Evolutionary conservation across 192 early-diverging fungal genomes (phyloP), one percentile per base, ranked within the genome.

Genomic region (Podila clonocystis): DNA sequence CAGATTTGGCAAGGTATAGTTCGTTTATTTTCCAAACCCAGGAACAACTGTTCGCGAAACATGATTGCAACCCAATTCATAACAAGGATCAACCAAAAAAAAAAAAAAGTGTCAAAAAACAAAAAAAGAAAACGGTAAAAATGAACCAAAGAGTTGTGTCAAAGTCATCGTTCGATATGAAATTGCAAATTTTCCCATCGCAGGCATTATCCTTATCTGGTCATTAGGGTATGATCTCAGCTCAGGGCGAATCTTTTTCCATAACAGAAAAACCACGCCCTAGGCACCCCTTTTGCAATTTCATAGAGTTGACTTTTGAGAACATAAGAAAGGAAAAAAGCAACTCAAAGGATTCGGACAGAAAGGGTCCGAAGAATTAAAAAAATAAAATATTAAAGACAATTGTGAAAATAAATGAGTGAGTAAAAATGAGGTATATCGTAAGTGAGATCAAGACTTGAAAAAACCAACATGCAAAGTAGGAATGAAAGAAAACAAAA

Each of bases 211-310:
- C 68, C 65, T 75, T 73, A 72, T 80, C 82, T 69, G 82, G 63
- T 83, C 41, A 64, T 68, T 72, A 76, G 82, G 82, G 73, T 76
- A 72, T 83, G 55, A 83, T 83, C 82, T 83, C 82, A 83, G 82
- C 82, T 36, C 62, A 19, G 33, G 5, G n/a, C 17, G 34, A 63
- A 63, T 24, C 17, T 60, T 7, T 28, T 28, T 60, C 28, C 4
- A 2, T 29, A 0, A 60, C 1, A 24, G 30, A 60, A 29, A 60
- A 17, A 60, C 59, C 13, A 30, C 26, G 15, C 24, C 55, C 22
- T 19, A 30, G 62, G 62, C 62, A 63, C 62, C 62, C 62, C 62
- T 63, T 63, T 29, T 34, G 36, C 62, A 34, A 63, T 63, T 22
- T 36, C 29, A 58, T 26, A 29, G 41, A 45, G 41, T 17, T 60